Evolutionary conservation across 1,284 basidiomycete species (phyloP).

Genomic region (Inonotus hispidus): DNA sequence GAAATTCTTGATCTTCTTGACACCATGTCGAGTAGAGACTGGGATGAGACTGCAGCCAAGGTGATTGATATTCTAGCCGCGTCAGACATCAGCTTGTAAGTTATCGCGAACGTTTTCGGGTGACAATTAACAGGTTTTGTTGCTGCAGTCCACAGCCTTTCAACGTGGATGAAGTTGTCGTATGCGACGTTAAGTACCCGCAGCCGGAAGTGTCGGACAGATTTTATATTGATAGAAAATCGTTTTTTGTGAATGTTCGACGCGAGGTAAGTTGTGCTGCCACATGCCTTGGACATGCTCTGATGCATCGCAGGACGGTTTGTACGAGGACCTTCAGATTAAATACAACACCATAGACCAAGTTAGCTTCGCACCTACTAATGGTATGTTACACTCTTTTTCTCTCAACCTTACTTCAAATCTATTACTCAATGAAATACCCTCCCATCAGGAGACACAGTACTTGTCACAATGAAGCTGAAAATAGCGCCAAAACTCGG

Average conservation of each 20-base stretch:
- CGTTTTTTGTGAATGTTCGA: conserved; percentile 45
- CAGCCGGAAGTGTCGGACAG: conserved; percentile 35
- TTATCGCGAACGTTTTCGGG: conserved; percentile 6
- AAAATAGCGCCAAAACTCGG: conserved; percentile 37
- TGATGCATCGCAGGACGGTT: conserved; percentile 30
- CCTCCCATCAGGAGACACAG: neutral
- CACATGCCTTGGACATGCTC: neutral
- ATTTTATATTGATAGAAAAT: conserved; percentile 46
- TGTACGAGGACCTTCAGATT: conserved; percentile 39
- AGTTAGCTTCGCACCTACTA: conserved; percentile 25
- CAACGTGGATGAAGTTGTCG: conserved; percentile 35
- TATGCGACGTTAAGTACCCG: conserved; percentile 32
- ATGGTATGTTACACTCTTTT: neutral
- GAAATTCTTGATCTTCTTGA: conserved; percentile 40
- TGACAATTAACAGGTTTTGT: neutral
- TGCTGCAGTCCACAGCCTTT: conserved; percentile 55
- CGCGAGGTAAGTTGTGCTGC: conserved; percentile 32
- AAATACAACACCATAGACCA: conserved; percentile 38
- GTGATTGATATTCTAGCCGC: conserved; percentile 44
- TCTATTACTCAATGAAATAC: neutral
- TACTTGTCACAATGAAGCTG: conserved; percentile 31
- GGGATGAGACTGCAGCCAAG: conserved; percentile 46
- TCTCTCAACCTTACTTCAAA: neutral
- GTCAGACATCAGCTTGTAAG: conserved; percentile 45
- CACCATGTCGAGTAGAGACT: conserved; percentile 37